Conservation (phyloP, 257 asterid genomes). For the Solanum peruvianum region DNA sequence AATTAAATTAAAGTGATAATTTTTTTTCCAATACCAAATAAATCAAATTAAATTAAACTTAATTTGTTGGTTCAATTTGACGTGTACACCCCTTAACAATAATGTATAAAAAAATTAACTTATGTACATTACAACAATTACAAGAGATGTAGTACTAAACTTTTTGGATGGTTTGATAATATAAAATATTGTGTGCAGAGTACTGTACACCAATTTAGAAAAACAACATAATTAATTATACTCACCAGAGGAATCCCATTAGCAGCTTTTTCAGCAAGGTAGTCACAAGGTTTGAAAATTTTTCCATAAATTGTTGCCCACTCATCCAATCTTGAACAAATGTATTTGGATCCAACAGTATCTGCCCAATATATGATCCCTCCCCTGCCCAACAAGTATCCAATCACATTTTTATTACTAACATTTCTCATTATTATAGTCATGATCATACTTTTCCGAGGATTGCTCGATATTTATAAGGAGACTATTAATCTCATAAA, state of each 20-base stretch:
- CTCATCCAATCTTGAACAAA: slow-evolving; percentile 65
- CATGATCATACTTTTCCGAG: neutral
- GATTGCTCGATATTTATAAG: neutral
- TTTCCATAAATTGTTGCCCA: slow-evolving; percentile 66
- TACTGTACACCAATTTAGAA: neutral
- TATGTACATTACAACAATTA: neutral
- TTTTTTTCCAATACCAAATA: neutral
- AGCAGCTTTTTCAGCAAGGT: slow-evolving; percentile 72
- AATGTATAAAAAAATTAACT: neutral
- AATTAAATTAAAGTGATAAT: neutral
- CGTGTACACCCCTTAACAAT: too few relatives aligned
- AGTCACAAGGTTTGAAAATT: slow-evolving; percentile 79
- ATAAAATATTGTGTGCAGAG: neutral
- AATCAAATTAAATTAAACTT: too few relatives aligned
- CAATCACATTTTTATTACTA: neutral
- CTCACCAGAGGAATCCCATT: slow-evolving; percentile 84
- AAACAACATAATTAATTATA: neutral
- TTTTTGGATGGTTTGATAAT: neutral
- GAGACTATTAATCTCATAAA: neutral
- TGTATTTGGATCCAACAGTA: slow-evolving; percentile 76
- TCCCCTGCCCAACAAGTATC: slow-evolving; percentile 46
- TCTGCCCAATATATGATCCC: slow-evolving; percentile 95
- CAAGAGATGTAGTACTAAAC: neutral
- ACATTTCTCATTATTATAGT: neutral
- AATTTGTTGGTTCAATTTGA: too few relatives aligned